Base-by-base conservation (phyloP, 2,329 filamentous ascomycete genomes). In the Aspergillus quadricinctus region DNA sequence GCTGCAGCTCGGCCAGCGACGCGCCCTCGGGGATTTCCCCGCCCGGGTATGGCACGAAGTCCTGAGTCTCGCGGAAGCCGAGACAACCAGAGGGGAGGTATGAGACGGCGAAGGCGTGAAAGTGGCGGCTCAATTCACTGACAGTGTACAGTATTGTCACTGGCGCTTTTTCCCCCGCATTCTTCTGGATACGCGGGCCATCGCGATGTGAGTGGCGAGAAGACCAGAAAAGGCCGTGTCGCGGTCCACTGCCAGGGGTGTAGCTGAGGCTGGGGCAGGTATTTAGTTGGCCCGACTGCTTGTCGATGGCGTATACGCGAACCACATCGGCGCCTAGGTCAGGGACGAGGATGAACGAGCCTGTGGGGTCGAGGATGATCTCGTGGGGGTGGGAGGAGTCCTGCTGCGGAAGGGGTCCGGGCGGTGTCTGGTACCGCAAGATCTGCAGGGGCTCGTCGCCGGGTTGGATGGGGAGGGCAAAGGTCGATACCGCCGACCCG, bases 321-420 rank as follows among this genome's bases (percentile, higher is more conserved):
- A 89, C 70, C 6, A 83, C 64, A 63, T 90, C 88, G 0, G 81
- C 78, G 43, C 87, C 84, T 4, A 92, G 78, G 63, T 90, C 88
- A 1, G 87, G 86, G 8, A 85, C 80, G 8, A 89, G 65, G 28
- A 89, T 64, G 69, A 82, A 90, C n/a, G 77, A 65, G 5, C 81
- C 82, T 2, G 83, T 87, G 6, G 87, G 87, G 67, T 90, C 87
- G 35, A 87, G 67, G 52, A 88, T 69, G n/a, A 82, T 80, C 66
- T 87, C 75, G 70, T 89, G 87, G 19, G 86, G 85, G 66, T 87
- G 84, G 2, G 86, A 76, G 6, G 78, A 75, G 45, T 82, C 76
- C 70, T 88, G 84, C 52, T 82, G 81, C 4, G 66, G 61, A 1
- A 69, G 61, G 23, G 75, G 66, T 46, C 76, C 77, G 0, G 72